A percentile compares a stretch with the other conserved stretches of the same genome.
These are phyloP conservation scores for Kandelia obovata DNA, from an alignment of 345 rosid species.

Conservation along the genomic window DNA sequence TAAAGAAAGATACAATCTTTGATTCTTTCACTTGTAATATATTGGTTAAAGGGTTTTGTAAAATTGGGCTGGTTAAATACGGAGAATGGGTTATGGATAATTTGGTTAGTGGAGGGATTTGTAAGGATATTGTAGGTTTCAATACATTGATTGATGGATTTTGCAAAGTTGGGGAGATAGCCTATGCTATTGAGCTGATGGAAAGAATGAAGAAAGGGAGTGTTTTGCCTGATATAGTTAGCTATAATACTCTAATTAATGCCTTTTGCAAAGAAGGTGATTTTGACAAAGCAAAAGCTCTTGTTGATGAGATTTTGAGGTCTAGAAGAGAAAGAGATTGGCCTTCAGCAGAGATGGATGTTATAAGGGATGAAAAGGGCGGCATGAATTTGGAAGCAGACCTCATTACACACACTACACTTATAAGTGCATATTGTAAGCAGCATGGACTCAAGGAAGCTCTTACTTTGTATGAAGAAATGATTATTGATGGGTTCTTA, in stretches of 20 bases:
- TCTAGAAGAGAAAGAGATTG: slow-evolving; percentile 13
- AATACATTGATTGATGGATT: slow-evolving; percentile 57
- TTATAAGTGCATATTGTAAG: slow-evolving; percentile 59
- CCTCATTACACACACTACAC: slow-evolving; percentile 64
- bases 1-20: slow-evolving; percentile 49
- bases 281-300: slow-evolving; percentile 52
- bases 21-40: slow-evolving; percentile 70
- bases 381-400: slow-evolving; percentile 36
- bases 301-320: slow-evolving; percentile 47
- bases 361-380: slow-evolving; percentile 9
- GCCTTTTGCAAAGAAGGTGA: slow-evolving; percentile 58
- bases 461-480: slow-evolving; percentile 47
- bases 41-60: slow-evolving; percentile 75
- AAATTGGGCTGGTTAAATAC: slow-evolving; percentile 43
- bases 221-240: slow-evolving; percentile 48
- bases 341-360: not conserved
- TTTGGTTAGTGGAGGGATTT: slow-evolving; percentile 41
- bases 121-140: slow-evolving; percentile 42
- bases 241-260: slow-evolving; percentile 55
- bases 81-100: slow-evolving; percentile 54
- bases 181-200: slow-evolving; percentile 39
- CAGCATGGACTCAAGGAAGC: slow-evolving; percentile 61
- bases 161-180: slow-evolving; percentile 40
- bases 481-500: slow-evolving; percentile 50
- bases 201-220: slow-evolving; percentile 46